phyloP scores from a whole-genome alignment of 139 green algal species.

The Coelastrella sp. region DNA sequence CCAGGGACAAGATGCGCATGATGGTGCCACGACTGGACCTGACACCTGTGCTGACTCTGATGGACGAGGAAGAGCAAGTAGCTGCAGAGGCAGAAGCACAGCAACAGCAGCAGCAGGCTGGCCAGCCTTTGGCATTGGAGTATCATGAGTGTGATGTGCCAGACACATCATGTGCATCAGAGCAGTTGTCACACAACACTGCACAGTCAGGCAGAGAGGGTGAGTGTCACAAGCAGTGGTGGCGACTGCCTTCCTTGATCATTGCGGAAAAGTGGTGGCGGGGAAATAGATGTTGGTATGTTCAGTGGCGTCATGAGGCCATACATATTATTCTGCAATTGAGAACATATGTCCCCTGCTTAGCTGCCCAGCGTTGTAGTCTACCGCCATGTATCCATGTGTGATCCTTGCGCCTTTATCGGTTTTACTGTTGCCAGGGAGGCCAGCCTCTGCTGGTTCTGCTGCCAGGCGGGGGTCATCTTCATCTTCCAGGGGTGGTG shows the following conservation, averaged over 20 bases:
- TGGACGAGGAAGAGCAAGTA: constrained; percentile 12
- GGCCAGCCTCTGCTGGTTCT: neutral
- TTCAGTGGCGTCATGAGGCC: too few relatives aligned
- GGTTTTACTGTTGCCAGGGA: neutral
- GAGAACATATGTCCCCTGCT: too few relatives aligned
- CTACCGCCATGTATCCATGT: neutral
- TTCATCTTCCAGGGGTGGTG: neutral
- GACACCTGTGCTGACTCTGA: constrained; percentile 6
- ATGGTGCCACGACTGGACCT: constrained; percentile 42
- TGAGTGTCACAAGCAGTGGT: neutral
- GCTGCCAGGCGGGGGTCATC: constrained; percentile 6
- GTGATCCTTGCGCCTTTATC: too few relatives aligned
- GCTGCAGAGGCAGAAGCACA: neutral
- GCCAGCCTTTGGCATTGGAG: neutral
- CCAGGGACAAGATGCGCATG: constrained; percentile 15
- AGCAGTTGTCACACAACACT: neutral
- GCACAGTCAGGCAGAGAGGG: neutral
- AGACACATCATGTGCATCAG: neutral
- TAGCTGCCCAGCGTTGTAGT: too few relatives aligned
- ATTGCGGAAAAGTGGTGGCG: too few relatives aligned
- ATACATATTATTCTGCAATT: too few relatives aligned
- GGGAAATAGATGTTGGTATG: too few relatives aligned
- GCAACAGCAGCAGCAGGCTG: neutral
- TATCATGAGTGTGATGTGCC: neutral
- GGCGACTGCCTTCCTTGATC: too few relatives aligned